Evolutionary conservation across 768 basidiomycete species (phyloP).

Genomic region (Candolleomyces efflorescens): DNA sequence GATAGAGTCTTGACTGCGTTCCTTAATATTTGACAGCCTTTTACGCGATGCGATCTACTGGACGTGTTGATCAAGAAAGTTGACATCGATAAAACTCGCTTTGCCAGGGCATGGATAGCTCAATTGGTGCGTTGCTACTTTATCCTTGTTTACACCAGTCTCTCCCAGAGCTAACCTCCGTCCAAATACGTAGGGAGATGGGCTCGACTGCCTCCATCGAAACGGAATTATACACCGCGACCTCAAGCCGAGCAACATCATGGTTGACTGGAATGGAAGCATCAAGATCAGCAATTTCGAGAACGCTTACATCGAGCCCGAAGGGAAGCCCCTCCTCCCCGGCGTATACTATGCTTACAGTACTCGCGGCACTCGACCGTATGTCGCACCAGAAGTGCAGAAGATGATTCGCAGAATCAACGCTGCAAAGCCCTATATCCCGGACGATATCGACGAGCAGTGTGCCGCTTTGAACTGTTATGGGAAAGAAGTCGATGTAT

Average conservation of each 20-base stretch:
- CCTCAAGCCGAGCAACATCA: slow-evolving; percentile 89
- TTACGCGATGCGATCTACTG: neutral
- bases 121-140: neutral
- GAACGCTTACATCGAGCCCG: slow-evolving; percentile 50
- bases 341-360: neutral
- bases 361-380: neutral
- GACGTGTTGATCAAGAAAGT: neutral
- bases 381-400: neutral
- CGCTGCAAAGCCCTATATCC: neutral
- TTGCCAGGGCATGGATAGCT: neutral
- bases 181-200: neutral
- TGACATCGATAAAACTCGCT: neutral
- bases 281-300: slow-evolving; percentile 96
- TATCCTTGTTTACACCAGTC: neutral
- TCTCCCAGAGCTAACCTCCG: too few relatives aligned
- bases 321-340: neutral
- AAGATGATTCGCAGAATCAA: neutral
- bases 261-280: slow-evolving; percentile 76
- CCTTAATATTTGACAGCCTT: neutral
- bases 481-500: neutral
- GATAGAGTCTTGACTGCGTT: neutral
- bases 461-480: neutral
- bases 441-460: neutral
- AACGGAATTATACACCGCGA: slow-evolving; percentile 93
- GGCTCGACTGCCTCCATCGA: slow-evolving; percentile 85